Evolutionary conservation across 768 basidiomycete species (phyloP).

Genomic region (Mycena chlorophos): DNA sequence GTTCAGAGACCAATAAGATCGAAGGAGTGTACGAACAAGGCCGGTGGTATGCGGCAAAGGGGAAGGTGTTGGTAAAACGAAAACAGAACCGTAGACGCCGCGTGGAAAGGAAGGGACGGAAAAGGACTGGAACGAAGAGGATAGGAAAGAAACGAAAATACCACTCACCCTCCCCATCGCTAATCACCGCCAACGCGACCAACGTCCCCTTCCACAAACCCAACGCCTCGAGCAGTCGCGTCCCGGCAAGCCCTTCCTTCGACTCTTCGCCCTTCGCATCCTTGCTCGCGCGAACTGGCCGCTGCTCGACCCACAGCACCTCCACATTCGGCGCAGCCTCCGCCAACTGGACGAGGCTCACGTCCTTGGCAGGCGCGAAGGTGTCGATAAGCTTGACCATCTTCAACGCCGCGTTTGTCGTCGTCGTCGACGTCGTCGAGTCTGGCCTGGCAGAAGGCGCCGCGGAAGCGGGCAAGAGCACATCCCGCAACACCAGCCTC

Average conservation of each 20-base stretch:
- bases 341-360: not conserved
- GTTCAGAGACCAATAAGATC: too few relatives aligned
- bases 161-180: not conserved
- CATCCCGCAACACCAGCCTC: not conserved
- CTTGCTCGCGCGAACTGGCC: not conserved
- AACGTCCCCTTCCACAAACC: not conserved
- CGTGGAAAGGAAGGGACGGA: not conserved
- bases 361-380: not conserved
- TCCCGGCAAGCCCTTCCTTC: not conserved
- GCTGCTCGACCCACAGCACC: not conserved
- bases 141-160: not conserved
- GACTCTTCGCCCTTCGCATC: not conserved
- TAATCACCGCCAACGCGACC: not conserved
- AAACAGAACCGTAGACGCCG: too few relatives aligned
- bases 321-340: not conserved
- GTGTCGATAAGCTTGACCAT: constrained; percentile 2
- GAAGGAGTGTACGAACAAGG: too few relatives aligned
- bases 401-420: not conserved
- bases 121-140: not conserved
- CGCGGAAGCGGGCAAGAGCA: not conserved
- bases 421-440: not conserved
- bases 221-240: not conserved
- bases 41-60: not conserved
- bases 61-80: too few relatives aligned
- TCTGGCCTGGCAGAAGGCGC: not conserved